Evolutionary conservation across 1,139 yeast species (phyloP), one percentile per base, ranked within the genome.

Genomic region (Meyerozyma guilliermondii): DNA sequence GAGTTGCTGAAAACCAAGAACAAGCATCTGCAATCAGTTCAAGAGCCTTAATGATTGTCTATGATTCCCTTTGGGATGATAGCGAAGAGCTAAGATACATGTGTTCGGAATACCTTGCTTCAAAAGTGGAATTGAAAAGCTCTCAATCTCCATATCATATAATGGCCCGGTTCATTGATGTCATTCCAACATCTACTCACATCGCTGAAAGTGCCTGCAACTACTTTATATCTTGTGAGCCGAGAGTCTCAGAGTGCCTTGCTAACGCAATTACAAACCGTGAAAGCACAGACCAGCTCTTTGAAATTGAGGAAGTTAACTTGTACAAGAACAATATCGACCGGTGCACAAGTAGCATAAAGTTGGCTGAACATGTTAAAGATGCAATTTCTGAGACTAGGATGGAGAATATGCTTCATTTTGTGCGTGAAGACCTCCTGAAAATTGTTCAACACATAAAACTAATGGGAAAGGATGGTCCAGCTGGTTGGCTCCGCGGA

Each of bases 11-110:
- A 29, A 8, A 5, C 7, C 2, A 29, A 16, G 17, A 18, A 39
- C 3, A 42, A 26, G 28, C 13, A 11, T 11, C 43, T 26, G n/a
- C 30, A 16, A 16, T 26, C 22, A 10, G 27, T 3, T 39, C 44
- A 3, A 38, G 46, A n/a, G 54, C 56, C 2, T 17, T 44, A 4
- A 50, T 68, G 14, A 47, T 58, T 10, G 52, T 78, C 1, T 70
- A 65, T 46, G 53, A 58, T 13, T 74, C 67, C 46, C 57, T 82
- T 13, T 65, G 70, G 41, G 94, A 85, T 56, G 92, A 84, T 53
- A 87, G 82, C 48, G 72, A 67, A 7, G 73, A 64, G 8, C 63
- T 80, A 10, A 62, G 85, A 50, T 47, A 51, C 1, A 23, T 54
- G 3, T 68, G 79, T 1, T 60, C 80, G 0, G 36, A 49, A 3